Percentiles rank a stretch among this genome's conserved stretches.
phyloP scores from a whole-genome alignment of 2,329 filamentous ascomycete genomes.

The Beauveria australis region DNA sequence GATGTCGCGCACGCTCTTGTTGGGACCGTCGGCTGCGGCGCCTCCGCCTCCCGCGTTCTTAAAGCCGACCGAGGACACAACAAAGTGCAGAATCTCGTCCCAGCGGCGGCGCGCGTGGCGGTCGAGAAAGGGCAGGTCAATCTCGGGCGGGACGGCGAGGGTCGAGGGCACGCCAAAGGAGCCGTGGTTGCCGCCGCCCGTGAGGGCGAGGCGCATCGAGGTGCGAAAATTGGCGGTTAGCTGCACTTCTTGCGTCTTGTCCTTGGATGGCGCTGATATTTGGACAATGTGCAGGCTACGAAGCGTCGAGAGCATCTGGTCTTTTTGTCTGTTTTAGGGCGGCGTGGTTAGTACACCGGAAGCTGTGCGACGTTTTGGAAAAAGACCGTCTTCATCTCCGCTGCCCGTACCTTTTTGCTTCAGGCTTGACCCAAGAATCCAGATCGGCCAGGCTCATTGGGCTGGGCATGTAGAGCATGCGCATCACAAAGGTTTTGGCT shows the following conservation, averaged over 20 bases:
- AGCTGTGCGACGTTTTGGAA: background rate
- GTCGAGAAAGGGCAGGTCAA: conserved; percentile 69
- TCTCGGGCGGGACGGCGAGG: conserved; percentile 50
- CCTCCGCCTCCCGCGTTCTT: conserved; percentile 28
- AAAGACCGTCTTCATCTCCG: no score
- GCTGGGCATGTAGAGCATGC: conserved; percentile 79
- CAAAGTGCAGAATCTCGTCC: conserved; percentile 93
- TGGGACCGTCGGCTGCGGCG: conserved; percentile 45
- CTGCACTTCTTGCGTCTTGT: conserved; percentile 61
- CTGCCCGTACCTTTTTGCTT: conserved; percentile 30
- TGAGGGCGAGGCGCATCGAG: conserved; percentile 78
- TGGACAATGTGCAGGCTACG: conserved; percentile 79
- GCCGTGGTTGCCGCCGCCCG: conserved; percentile 74
- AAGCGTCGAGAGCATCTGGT: conserved; percentile 74
- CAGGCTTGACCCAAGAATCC: conserved; percentile 75
- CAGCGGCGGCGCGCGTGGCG: conserved; percentile 80
- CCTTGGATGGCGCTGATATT: conserved; percentile 52
- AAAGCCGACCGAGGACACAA: conserved; percentile 68
- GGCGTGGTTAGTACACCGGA: no score
- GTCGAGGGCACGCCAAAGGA: conserved; percentile 85
- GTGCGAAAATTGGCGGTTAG: conserved; percentile 75
- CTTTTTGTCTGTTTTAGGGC: conserved; percentile 53
- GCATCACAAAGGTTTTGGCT: conserved; percentile 96
- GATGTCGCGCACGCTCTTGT: conserved; percentile 75
- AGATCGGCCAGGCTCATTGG: conserved; percentile 74